Percentiles rank a stretch among this genome's conserved stretches.
Conservation (phyloP, 129 eudicot species). For the Pulicaria dysenterica region DNA sequence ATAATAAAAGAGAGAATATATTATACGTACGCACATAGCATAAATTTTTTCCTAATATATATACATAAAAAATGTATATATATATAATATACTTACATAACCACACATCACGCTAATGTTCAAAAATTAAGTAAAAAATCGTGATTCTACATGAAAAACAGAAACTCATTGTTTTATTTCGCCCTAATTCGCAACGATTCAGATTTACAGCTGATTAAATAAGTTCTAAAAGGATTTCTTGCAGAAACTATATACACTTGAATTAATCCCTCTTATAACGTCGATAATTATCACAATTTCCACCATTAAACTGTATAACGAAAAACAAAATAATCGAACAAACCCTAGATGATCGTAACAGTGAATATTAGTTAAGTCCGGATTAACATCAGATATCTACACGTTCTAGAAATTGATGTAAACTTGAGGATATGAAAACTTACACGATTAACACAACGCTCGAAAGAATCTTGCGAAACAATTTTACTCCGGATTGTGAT, state of each 20-base stretch:
- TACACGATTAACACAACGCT: too few relatives aligned
- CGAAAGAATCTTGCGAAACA: too few relatives aligned
- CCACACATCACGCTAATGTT: background rate
- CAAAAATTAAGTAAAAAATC: background rate
- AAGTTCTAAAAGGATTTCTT: background rate
- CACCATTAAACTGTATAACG: background rate
- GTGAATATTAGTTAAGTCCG: background rate
- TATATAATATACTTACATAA: too few relatives aligned
- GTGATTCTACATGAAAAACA: background rate
- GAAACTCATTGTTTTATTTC: too few relatives aligned
- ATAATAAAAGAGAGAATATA: too few relatives aligned
- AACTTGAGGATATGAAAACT: too few relatives aligned
- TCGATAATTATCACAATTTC: background rate
- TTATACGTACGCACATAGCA: too few relatives aligned
- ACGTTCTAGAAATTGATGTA: background rate
- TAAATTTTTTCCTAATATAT: too few relatives aligned
- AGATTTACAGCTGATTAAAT: background rate
- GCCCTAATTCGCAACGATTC: background rate
- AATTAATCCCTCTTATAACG: background rate
- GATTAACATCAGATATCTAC: background rate
- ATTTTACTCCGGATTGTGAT: too few relatives aligned
- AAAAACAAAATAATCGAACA: background rate
- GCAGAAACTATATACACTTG: background rate
- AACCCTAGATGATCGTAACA: conserved; percentile 1
- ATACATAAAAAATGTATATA: too few relatives aligned